Base-by-base conservation (phyloP, 495 filamentous ascomycete genomes). In the Podospora fimiseda region DNA sequence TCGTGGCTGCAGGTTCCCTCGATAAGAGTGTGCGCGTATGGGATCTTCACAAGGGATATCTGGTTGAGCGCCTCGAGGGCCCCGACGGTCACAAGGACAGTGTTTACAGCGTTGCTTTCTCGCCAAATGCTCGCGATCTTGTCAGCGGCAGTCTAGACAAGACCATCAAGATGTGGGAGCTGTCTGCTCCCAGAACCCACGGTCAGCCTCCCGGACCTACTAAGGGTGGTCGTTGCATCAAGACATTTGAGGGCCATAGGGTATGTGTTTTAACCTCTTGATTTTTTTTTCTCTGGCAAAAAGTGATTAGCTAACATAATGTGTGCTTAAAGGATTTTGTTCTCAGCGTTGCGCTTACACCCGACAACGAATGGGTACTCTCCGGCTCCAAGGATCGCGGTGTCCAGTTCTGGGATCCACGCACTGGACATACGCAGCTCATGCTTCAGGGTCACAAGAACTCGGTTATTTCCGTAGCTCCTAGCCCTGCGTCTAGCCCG, bases 161-260 rank as follows among this genome's bases (percentile, higher is more conserved):
- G 78, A 93, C 89, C 2, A 95, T 95, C 74, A 95, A 95, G 77
- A 87, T 93, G 78, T 95, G 89, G 89, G 89, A 95, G 69, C 76
- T 95, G 38, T 80, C 77, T 22, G 79, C 85, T 23, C 80, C 87
- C 43, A 78, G 87, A 52, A 81, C 81, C 73, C 78, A 38, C 2
- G 16, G 15, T 27, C 57, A 58, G 61, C 75, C 75, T 24, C 8
- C 19, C 23, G 44, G 44, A 41, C 79, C 79, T 43, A 73, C 81
- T 37, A 89, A 87, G 76, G 82, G 85, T 44, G 88, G 89, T 48
- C 81, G 88, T 62, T 92, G 90, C 67, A 78, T 89, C 52, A 87
- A 87, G 65, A 95, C 89, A 2, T 94, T 94, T 62, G 89, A 95
- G 64, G 89, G 89, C 52, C 89, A 95, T 69, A 85, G 90, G 73